phyloP scores from a whole-genome alignment of 352 stramenopile genomes.

The Peronospora destructor region DNA sequence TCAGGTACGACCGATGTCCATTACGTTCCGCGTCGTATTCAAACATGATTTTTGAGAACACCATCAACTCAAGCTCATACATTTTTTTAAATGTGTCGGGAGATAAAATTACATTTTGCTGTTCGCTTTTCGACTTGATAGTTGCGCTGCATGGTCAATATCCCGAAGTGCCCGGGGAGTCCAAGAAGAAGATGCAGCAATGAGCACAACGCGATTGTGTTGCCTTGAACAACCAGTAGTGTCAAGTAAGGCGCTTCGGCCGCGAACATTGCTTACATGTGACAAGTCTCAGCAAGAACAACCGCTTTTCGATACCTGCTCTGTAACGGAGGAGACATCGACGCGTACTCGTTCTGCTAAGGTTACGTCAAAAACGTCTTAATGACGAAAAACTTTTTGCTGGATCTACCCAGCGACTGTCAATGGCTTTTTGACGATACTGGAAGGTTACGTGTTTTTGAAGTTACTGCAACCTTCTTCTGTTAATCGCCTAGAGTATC shows the following conservation, averaged over 20 bases:
- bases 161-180: slow-evolving; percentile 20
- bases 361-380: slow-evolving; percentile 55
- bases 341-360: slow-evolving; percentile 77
- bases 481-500: no score
- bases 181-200: slow-evolving; percentile 22
- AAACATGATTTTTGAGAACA: no score
- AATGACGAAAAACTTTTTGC: slow-evolving; percentile 46
- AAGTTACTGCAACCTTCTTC: no score
- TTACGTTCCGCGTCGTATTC: no score
- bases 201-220: slow-evolving; percentile 39
- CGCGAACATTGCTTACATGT: slow-evolving; percentile 57
- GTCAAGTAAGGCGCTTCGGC: slow-evolving; percentile 55
- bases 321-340: slow-evolving; percentile 79
- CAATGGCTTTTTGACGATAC: no score
- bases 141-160: slow-evolving; percentile 29
- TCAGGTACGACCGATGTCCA: no score
- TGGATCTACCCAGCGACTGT: no score
- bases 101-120: slow-evolving; percentile 64
- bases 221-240: slow-evolving; percentile 76
- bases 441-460: no score
- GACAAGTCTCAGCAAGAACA: slow-evolving; percentile 31
- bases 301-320: no score
- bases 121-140: slow-evolving; percentile 50
- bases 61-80: slow-evolving; percentile 46
- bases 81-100: slow-evolving; percentile 38